phyloP scores from a whole-genome alignment of 2,329 filamentous ascomycete genomes.

The Juglanconis oblonga region DNA sequence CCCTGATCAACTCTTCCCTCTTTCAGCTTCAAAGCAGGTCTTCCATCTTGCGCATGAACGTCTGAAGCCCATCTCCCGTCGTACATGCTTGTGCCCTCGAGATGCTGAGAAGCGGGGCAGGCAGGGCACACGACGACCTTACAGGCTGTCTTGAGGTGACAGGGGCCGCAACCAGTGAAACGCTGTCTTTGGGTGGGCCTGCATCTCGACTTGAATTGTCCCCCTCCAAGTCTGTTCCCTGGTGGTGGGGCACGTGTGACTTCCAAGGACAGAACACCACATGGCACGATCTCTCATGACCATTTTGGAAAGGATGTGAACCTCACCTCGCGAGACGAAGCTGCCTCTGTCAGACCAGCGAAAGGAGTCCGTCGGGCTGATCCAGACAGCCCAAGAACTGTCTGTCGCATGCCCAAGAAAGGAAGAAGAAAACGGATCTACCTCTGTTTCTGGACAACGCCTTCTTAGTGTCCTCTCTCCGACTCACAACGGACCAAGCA shows the following conservation, averaged over 20 bases:
- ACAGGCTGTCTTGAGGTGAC: neutral
- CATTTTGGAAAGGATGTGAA: neutral
- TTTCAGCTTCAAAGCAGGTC: neutral
- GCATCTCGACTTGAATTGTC: neutral
- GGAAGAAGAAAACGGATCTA: neutral
- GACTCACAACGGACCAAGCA: no score
- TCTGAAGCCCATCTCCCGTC: neutral
- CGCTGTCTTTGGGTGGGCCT: neutral
- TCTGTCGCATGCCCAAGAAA: neutral
- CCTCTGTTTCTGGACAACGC: neutral
- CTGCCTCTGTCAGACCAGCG: neutral
- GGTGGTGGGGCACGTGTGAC: neutral
- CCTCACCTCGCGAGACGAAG: neutral
- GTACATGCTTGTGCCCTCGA: neutral
- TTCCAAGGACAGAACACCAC: neutral
- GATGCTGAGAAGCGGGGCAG: neutral
- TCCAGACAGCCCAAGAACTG: neutral
- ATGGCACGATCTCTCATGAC: neutral
- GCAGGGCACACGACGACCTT: neutral
- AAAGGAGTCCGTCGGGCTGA: neutral
- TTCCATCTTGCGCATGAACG: neutral
- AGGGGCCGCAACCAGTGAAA: neutral
- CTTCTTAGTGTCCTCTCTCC: no score
- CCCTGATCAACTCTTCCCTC: neutral
- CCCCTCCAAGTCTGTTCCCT: neutral